Evolutionary conservation across 345 rosid genomes (phyloP).

Genomic region (Eucalyptus albens): DNA sequence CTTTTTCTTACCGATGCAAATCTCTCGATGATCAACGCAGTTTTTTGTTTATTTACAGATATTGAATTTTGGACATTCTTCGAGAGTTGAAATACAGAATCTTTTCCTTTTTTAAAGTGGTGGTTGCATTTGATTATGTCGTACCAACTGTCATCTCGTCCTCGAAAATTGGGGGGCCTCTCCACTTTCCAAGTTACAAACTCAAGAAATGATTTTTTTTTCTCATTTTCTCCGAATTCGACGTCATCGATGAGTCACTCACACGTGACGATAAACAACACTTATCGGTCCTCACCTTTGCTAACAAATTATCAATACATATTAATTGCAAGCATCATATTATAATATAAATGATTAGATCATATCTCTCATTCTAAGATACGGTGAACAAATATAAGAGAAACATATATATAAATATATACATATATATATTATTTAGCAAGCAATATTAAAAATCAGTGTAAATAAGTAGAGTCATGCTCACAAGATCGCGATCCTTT

Average conservation of each 20-base stretch:
- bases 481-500: neutral
- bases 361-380: neutral
- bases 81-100: no score
- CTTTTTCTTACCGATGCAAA: no score
- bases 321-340: neutral
- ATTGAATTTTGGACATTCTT: no score
- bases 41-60: no score
- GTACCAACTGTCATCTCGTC: neutral
- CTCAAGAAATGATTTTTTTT: neutral
- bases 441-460: neutral
- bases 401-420: fast-evolving
- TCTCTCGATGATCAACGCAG: no score
- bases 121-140: neutral
- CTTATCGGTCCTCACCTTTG: neutral
- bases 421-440: neutral
- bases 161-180: neutral
- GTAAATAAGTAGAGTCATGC: neutral
- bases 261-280: neutral
- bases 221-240: neutral
- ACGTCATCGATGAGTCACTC: neutral
- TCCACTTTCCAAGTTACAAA: neutral
- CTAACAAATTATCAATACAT: neutral
- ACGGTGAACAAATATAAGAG: neutral
- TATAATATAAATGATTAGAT: neutral
- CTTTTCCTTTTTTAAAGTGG: neutral